phyloP scores from a whole-genome alignment of 495 filamentous ascomycete species.

The Penicillium steckii region DNA sequence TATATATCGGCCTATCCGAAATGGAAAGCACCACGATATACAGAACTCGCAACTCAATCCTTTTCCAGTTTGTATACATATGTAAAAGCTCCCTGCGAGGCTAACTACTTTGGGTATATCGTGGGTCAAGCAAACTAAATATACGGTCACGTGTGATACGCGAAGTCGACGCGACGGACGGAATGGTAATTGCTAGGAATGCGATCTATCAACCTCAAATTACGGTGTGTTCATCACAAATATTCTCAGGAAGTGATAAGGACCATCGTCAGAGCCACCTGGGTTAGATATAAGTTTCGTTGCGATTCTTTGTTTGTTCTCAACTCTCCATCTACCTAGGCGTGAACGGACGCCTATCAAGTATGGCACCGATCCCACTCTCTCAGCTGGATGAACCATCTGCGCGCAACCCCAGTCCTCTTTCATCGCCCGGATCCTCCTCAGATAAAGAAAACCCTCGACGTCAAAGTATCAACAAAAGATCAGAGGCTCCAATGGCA shows the following conservation, averaged over 20 bases:
- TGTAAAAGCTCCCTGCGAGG: too few relatives aligned
- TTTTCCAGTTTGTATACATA: too few relatives aligned
- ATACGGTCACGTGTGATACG: constrained; percentile 10
- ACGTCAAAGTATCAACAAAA: constrained; percentile 21
- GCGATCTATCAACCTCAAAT: background rate
- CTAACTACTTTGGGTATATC: too few relatives aligned
- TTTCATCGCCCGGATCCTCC: constrained; percentile 39
- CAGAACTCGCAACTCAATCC: too few relatives aligned
- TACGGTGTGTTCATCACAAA: background rate
- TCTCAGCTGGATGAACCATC: constrained; percentile 22
- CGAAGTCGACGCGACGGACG: background rate
- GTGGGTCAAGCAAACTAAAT: background rate
- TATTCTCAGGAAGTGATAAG: too few relatives aligned
- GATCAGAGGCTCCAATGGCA: constrained; percentile 28
- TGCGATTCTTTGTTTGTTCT: constrained; percentile 4
- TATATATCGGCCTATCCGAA: too few relatives aligned
- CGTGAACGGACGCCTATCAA: constrained; percentile 14
- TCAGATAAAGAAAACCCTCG: constrained; percentile 63
- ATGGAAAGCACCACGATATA: too few relatives aligned
- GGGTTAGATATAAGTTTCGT: background rate
- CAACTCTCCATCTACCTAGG: constrained; percentile 7
- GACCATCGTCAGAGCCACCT: too few relatives aligned
- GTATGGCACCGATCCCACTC: constrained; percentile 30
- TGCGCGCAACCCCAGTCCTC: constrained; percentile 25
- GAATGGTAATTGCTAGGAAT: background rate